Evolutionary conservation across 2,329 filamentous ascomycete species (phyloP).

Genomic region (Ophiocordyceps camponoti-floridani): DNA sequence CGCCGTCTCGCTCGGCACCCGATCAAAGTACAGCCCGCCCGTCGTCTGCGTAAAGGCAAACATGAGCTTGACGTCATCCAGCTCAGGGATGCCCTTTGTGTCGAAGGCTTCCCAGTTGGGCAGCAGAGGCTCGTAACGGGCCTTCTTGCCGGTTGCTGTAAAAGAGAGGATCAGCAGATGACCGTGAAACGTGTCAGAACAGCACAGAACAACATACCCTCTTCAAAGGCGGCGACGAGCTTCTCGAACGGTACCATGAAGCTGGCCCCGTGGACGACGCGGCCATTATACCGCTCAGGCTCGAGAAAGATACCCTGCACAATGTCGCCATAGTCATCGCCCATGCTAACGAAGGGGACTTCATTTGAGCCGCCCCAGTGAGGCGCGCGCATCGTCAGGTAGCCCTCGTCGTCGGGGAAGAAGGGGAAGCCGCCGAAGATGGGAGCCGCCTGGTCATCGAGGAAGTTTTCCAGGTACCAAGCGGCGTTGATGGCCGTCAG

Average conservation of each 20-base stretch:
- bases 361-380: conserved; percentile 11
- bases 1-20: not conserved
- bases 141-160: not conserved
- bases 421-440: conserved; percentile 13
- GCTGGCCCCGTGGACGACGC: not conserved
- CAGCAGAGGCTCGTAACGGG: not conserved
- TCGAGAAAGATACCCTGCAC: conserved; percentile 18
- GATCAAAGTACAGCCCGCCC: not conserved
- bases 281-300: conserved; percentile 5
- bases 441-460: conserved; percentile 10
- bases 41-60: not conserved
- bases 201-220: not conserved
- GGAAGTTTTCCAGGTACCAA: conserved; percentile 14
- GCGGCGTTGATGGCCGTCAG: conserved; percentile 11
- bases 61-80: conserved; percentile 1
- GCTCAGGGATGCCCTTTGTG: not conserved
- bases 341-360: conserved; percentile 14
- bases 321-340: conserved; percentile 19
- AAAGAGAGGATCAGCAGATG: not conserved
- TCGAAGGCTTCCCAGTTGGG: conserved; percentile 1
- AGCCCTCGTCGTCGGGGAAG: conserved; percentile 11
- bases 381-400: conserved; percentile 12
- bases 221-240: not conserved
- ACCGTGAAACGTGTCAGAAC: not conserved
- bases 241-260: not conserved